Base-by-base conservation (phyloP, 352 stramenopile species). In the Globisporangium emineosum region DNA sequence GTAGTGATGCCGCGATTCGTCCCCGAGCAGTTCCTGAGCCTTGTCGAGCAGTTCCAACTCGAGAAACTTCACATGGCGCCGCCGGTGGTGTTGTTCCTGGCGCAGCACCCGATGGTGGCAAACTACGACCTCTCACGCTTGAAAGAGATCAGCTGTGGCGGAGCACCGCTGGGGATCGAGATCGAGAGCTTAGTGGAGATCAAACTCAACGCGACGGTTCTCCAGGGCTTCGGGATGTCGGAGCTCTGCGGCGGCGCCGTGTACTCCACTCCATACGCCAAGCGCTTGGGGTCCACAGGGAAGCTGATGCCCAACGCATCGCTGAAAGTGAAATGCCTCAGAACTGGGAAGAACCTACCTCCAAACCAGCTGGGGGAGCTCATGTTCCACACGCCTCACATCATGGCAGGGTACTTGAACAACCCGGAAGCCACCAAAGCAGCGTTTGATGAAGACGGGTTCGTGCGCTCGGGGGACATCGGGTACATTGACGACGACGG, bases 401-500 rank as follows among this genome's bases (percentile, higher is more conserved):
- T 65, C 53, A 66, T 71, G 62, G 35, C 56, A 67, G 88, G 94
- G 37, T 96, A 98, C 68, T 78, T 96, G n/a, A 83, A 97, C 58
- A 88, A 94, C 57, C 68, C 77, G 0, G 82, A 97, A 32, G 92
- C 91, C 30, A 98, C 88, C 45, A 58, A 71, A 21, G 77, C 88
- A 51, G 93, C 79, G 47, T 68, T 98, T 45, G 90, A 70, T 29
- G 29, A 72, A 13, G 83, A 89, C 33, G 89, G 90, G 0, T 98
- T 94, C 71, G 62, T 98, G 10, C 78, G 78, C 45, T 98, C 93
- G 13, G 94, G 94, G 5, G 94, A 98, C 71, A 70, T 97, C 27
- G 91, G 82, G 8, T 89, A 91, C 54, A 92, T 98, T 42, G 93
- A 98, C 67, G 83, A 96, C n/a, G 90, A 98, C 43, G 93, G 91